A percentile compares a stretch with the other conserved stretches of the same genome.
These are phyloP conservation scores for Sindora glabra DNA, from an alignment of 306 rosid genomes.

Conservation along the genomic window DNA sequence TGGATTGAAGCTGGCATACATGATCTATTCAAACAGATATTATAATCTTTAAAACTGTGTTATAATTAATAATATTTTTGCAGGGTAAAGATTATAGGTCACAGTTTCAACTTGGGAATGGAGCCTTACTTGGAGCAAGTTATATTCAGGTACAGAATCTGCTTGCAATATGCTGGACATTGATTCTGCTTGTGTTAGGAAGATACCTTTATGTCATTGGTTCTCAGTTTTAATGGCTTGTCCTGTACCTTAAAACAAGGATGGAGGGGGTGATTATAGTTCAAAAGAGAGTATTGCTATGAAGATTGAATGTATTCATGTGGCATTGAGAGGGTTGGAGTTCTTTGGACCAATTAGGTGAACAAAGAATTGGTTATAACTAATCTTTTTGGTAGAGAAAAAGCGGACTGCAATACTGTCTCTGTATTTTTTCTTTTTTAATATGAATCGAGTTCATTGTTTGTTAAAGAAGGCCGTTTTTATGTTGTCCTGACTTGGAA, in stretches of 20 bases:
- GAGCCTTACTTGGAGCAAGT: conserved; percentile 90
- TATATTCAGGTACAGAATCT: conserved; percentile 71
- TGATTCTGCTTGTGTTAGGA: background rate
- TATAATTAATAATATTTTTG: no score
- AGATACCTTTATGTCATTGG: background rate
- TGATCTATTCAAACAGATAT: no score
- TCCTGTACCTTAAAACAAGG: background rate
- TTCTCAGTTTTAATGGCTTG: background rate
- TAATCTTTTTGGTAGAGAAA: no score
- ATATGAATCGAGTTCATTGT: no score
- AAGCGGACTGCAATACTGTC: no score
- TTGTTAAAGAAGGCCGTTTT: no score
- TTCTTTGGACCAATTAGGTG: background rate
- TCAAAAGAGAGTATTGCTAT: background rate
- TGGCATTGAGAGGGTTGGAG: background rate
- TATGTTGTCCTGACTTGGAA: background rate
- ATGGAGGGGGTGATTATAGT: background rate
- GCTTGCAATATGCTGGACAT: background rate
- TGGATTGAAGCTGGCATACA: no score
- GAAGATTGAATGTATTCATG: background rate
- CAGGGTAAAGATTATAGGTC: conserved; percentile 84
- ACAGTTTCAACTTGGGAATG: conserved; percentile 88
- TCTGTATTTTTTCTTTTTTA: no score
- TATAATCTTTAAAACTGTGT: no score
- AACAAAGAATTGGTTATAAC: background rate